Evolutionary conservation across 371 early-diverging fungal species (phyloP).

Genomic region (Lichtheimia ramosa): DNA sequence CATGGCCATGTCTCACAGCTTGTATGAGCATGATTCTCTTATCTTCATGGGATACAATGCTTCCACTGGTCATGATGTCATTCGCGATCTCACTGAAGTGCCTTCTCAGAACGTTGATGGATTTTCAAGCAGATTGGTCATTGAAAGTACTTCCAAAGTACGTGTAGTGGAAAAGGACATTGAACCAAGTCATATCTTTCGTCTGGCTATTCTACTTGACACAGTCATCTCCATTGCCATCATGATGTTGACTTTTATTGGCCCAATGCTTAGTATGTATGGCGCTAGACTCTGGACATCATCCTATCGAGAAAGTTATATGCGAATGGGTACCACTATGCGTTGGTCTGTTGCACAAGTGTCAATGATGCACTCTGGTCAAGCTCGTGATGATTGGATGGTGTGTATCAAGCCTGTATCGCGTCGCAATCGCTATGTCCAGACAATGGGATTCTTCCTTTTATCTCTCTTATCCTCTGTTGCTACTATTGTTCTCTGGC

Average conservation of each 20-base stretch:
- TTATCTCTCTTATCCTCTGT: background rate
- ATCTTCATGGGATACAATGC: background rate
- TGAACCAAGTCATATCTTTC: background rate
- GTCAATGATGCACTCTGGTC: constrained; percentile 1
- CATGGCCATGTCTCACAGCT: background rate
- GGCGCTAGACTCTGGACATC: background rate
- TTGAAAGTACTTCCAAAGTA: background rate
- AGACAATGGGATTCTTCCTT: background rate
- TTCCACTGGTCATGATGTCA: background rate
- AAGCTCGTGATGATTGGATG: background rate
- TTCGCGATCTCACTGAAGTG: background rate
- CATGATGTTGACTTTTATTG: background rate
- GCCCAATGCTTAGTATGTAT: background rate
- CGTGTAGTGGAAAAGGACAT: background rate
- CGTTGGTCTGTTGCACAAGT: background rate
- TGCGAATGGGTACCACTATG: background rate
- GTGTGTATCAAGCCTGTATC: background rate
- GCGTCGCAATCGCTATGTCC: background rate
- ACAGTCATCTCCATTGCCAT: background rate
- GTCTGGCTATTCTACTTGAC: background rate
- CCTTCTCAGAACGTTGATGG: background rate
- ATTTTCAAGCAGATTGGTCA: background rate
- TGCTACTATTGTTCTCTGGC: background rate
- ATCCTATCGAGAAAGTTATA: background rate
- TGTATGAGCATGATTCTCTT: background rate